Conservation (phyloP, 768 basidiomycete genomes). For the Panaeolus papilionaceus region DNA sequence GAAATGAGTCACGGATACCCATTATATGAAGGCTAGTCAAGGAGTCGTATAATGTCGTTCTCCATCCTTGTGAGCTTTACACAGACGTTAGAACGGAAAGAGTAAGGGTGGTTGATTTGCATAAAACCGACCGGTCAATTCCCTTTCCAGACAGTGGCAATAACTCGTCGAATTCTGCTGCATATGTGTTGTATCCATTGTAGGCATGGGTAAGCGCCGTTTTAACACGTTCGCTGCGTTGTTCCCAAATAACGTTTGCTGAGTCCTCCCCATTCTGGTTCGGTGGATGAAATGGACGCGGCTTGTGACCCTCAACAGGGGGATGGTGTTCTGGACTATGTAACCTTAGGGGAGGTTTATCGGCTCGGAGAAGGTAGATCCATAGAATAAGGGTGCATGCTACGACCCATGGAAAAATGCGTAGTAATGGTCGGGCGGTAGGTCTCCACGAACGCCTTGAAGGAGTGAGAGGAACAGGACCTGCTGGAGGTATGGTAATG, state of each 20-base stretch:
- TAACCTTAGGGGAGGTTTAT: slow-evolving; percentile 18
- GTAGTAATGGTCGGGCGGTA: slow-evolving; percentile 28
- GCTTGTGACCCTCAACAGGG: slow-evolving; percentile 17
- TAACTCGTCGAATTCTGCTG: slow-evolving; percentile 64
- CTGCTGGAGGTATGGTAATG: slow-evolving; percentile 25
- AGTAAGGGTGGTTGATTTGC: slow-evolving; percentile 1
- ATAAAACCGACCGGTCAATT: slow-evolving; percentile 57
- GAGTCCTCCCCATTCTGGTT: slow-evolving; percentile 12
- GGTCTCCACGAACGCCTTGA: slow-evolving; percentile 17
- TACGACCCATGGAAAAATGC: slow-evolving; percentile 32
- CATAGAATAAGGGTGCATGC: slow-evolving; percentile 28
- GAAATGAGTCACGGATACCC: slow-evolving; percentile 71
- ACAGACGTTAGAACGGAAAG: slow-evolving; percentile 10
- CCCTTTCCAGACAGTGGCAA: slow-evolving; percentile 53
- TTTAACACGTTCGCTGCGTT: slow-evolving; percentile 59
- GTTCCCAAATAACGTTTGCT: slow-evolving; percentile 44
- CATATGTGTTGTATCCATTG: slow-evolving; percentile 55
- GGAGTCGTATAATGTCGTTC: slow-evolving; percentile 75
- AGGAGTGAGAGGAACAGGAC: slow-evolving; percentile 15
- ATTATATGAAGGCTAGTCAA: slow-evolving; percentile 87
- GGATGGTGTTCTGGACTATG: slow-evolving; percentile 21
- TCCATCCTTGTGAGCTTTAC: slow-evolving; percentile 76
- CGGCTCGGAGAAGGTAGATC: slow-evolving; percentile 26
- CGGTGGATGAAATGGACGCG: slow-evolving; percentile 21
- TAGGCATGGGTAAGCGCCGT: slow-evolving; percentile 69